Base-by-base conservation (phyloP, 495 filamentous ascomycete species). In the Zalerion maritima region DNA sequence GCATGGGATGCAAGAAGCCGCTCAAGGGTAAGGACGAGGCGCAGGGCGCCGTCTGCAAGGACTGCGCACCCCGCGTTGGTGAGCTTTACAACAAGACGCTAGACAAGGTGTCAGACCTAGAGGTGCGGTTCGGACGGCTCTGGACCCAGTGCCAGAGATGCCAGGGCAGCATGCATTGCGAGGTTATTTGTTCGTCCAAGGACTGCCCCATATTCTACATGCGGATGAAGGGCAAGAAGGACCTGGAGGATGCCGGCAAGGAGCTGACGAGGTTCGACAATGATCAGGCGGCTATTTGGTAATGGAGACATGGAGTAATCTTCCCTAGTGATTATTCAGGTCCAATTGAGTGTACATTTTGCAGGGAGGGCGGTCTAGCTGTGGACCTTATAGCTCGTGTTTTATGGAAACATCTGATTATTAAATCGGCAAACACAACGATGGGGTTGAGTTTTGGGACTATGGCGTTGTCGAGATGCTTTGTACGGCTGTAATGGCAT, bases 201-300 rank as follows among this genome's bases (percentile, higher is more conserved):
- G 89, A 99, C 57, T 99, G 89, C 47, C 89, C 89, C 3, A 99
- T 99, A 39, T 99, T 94, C 58, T 99, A 99, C 49, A 99, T 96
- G 89, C 77, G 89, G 3, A 99, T 99, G 89, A 99, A 99, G 62
- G 86, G 85, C 15, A 93, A 93, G 72, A 99, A 96, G 61, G 89
- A 99, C 50, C 73, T 96, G 24, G 85, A 94, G 52, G 89, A 99
- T 60, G 73, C 71, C 3, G 84, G 84, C 36, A 94, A 81, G 62
- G 91, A 99, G 48, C 42, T 96, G 45, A 67, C 64, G 47, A 60
- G 89, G 47, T 99, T 96, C 59, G 89, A 97, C 64, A 69, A 71
- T 40, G 89, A 93, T 53, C 53, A 58, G 39, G 57, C 61, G 21
- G 59, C 60, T 43, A 41, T 69, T 21, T 61, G 55, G 59, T 60